phyloP scores from a whole-genome alignment of 2,329 filamentous ascomycete genomes.

The Colletotrichum abscissum region DNA sequence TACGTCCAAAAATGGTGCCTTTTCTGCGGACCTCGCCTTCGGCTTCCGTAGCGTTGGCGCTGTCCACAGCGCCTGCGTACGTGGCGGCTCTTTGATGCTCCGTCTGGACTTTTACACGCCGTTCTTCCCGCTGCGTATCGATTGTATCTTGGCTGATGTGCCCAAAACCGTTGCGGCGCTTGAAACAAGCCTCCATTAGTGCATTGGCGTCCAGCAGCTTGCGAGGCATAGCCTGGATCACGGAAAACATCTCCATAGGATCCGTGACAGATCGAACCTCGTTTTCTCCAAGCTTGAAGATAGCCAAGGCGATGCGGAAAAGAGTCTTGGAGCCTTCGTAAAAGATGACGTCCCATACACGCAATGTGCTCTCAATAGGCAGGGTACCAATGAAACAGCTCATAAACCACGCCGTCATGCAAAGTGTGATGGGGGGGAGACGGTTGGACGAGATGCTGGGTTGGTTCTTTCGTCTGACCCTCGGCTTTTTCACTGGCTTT shows the following conservation, averaged over 20 bases:
- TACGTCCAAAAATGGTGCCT: slow-evolving; percentile 58
- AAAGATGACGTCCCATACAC: slow-evolving; percentile 96
- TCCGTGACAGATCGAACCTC: slow-evolving; percentile 85
- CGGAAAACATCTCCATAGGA: slow-evolving; percentile 95
- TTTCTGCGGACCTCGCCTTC: slow-evolving; percentile 51
- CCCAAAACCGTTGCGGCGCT: slow-evolving; percentile 81
- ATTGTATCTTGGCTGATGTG: slow-evolving; percentile 85
- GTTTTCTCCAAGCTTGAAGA: slow-evolving; percentile 88
- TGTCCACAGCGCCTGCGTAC: slow-evolving; percentile 39
- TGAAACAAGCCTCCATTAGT: slow-evolving; percentile 86
- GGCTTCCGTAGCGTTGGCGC: slow-evolving; percentile 46
- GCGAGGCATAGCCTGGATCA: slow-evolving; percentile 88
- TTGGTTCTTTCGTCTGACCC: slow-evolving; percentile 52
- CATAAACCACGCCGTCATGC: slow-evolving; percentile 98
- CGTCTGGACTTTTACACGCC: slow-evolving; percentile 65
- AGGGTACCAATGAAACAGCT: slow-evolving; percentile 93
- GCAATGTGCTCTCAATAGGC: slow-evolving; percentile 89
- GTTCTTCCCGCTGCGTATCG: slow-evolving; percentile 78
- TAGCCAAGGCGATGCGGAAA: slow-evolving; percentile 89
- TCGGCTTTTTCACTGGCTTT: slow-evolving; percentile 41
- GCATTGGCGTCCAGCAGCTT: slow-evolving; percentile 83
- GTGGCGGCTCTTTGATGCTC: slow-evolving; percentile 45
- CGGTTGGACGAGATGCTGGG: slow-evolving; percentile 59
- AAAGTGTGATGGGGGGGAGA: slow-evolving; percentile 89
- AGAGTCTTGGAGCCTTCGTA: slow-evolving; percentile 95